Evolutionary conservation across 2,329 filamentous ascomycete genomes (phyloP), one percentile per base, ranked within the genome.

Genomic region (Lachnellula cervina): DNA sequence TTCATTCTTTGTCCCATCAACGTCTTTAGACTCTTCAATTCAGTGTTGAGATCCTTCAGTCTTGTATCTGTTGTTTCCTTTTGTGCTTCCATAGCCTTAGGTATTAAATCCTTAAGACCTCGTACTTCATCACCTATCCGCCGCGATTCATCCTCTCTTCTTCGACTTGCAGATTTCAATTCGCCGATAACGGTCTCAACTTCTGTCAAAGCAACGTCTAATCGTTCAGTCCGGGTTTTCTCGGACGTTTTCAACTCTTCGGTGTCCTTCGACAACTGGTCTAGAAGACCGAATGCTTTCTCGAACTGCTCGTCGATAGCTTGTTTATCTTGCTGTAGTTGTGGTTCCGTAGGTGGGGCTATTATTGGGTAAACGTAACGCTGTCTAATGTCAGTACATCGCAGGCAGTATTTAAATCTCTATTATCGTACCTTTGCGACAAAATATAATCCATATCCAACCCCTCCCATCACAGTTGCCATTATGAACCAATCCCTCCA

Each of bases 401-500:
- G 8, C 14, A 32, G 14, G 5, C 13, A 46, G n/a, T 9, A 16
- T 16, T 13, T n/a, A 11, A 2, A n/a, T 11, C 64, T 25, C n/a
- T 45, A 34, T 40, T 14, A 48, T 54, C 70, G 38, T 76, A 90
- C 88, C 82, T 95, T 95, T 58, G 91, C 89, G 16, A 97, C 81
- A 62, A 87, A 83, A 70, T 94, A 99, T 21, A 96, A 74, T 0
- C 92, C 93, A 68, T 97, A 97, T 40, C 90, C 82, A 19, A 97
- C 86, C 49, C 92, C 90, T 55, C 91, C 88, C 60, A 95, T 87
- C 13, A 97, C 89, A 0, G 94, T 99, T 7, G 94, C 94, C 90
- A 97, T 96, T 73, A 99, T 97, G 74, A 99, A 99, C 89, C 91
- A 97, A 70, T 99, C 94, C 59, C 95, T 83, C 94, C 94, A 99